Evolutionary conservation across 495 filamentous ascomycete species (phyloP).

Genomic region (Xeromyces bisporus): DNA sequence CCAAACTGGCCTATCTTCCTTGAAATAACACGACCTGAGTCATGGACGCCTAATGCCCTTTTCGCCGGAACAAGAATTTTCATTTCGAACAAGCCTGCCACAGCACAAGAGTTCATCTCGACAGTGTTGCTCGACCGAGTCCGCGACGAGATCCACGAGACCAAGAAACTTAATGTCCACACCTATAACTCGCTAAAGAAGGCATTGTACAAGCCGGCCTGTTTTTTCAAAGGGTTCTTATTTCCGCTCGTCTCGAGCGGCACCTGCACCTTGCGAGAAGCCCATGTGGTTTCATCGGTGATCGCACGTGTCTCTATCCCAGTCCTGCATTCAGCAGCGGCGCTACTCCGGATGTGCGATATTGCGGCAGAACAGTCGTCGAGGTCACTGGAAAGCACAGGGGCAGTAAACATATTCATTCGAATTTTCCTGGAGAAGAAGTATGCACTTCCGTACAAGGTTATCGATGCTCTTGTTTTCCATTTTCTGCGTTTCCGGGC

Average conservation of each 20-base stretch:
- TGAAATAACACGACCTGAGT: slow-evolving; percentile 59
- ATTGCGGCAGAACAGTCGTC: slow-evolving; percentile 77
- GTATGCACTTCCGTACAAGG: slow-evolving; percentile 88
- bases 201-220: slow-evolving; percentile 82
- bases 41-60: slow-evolving; percentile 75
- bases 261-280: slow-evolving; percentile 77
- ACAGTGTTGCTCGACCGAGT: slow-evolving; percentile 73
- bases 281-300: slow-evolving; percentile 73
- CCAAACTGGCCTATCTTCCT: slow-evolving; percentile 83
- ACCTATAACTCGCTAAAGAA: slow-evolving; percentile 87
- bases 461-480: slow-evolving; percentile 86
- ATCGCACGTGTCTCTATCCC: slow-evolving; percentile 66
- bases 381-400: slow-evolving; percentile 55
- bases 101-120: slow-evolving; percentile 65
- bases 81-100: slow-evolving; percentile 56
- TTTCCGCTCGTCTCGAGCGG: slow-evolving; percentile 69
- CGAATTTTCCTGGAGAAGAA: slow-evolving; percentile 86
- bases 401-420: slow-evolving; percentile 85
- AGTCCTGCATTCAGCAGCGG: slow-evolving; percentile 81
- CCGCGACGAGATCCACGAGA: slow-evolving; percentile 71
- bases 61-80: slow-evolving; percentile 83
- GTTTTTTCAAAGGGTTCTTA: slow-evolving; percentile 92
- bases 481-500: slow-evolving; percentile 83
- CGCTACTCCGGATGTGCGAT: slow-evolving; percentile 79
- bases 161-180: slow-evolving; percentile 87